These are phyloP conservation scores for Pichia norvegensis DNA, from an alignment of 1,139 yeast genomes.

Conservation along the genomic window DNA sequence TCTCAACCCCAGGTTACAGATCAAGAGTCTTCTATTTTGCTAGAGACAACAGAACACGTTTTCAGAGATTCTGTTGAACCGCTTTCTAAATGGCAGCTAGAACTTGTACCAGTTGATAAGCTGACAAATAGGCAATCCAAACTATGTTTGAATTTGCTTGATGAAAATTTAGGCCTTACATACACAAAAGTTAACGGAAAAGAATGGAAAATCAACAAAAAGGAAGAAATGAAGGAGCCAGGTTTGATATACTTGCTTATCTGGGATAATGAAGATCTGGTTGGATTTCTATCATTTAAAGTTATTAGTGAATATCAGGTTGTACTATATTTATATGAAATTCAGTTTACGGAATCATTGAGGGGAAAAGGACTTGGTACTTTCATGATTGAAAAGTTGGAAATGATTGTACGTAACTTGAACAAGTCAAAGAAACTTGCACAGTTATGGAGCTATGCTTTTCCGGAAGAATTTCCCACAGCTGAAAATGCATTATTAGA, in stretches of 20 bases:
- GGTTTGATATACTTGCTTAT: conserved; percentile 28
- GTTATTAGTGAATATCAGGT: conserved; percentile 29
- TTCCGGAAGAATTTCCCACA: conserved; percentile 5
- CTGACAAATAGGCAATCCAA: conserved; percentile 2
- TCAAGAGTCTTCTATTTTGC: not conserved
- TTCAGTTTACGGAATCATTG: conserved; percentile 32
- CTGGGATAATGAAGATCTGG: not conserved
- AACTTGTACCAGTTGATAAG: not conserved
- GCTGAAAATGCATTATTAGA: conserved; percentile 1
- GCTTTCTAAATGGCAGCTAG: not conserved
- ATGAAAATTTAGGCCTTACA: conserved; percentile 13
- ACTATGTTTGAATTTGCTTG: conserved; percentile 10
- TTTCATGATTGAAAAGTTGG: conserved; percentile 29
- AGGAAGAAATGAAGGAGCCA: conserved; percentile 35
- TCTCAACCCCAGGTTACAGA: not conserved
- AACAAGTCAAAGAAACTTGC: conserved; percentile 4
- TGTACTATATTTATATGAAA: conserved; percentile 41
- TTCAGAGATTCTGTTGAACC: not conserved
- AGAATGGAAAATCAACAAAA: conserved; percentile 34
- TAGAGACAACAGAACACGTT: not conserved
- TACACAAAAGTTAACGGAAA: conserved; percentile 14
- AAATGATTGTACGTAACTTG: conserved; percentile 26
- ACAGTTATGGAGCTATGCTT: conserved; percentile 12
- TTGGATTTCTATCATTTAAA: conserved; percentile 14
- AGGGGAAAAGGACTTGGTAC: conserved; percentile 32